phyloP scores from a whole-genome alignment of 106 monocot genomes.

The Posidonia australis region DNA sequence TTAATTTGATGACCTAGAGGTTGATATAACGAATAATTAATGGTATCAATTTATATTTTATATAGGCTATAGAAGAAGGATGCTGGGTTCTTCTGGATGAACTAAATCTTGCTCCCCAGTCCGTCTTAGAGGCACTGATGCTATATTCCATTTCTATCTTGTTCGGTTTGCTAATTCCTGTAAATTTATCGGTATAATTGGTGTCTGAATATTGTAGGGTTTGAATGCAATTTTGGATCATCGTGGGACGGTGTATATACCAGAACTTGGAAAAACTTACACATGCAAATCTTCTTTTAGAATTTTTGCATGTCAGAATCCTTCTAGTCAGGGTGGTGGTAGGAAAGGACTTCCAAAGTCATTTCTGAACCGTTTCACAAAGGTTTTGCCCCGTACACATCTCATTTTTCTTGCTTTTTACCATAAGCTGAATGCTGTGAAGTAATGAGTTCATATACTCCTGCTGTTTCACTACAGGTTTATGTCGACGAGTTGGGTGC shows the following conservation, averaged over 20 bases:
- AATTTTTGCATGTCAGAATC: slow-evolving; percentile 98
- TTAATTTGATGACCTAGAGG: not conserved
- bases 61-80: slow-evolving; percentile 79
- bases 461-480: slow-evolving; percentile 33
- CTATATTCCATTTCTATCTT: not conserved
- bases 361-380: slow-evolving; percentile 90
- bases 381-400: slow-evolving; percentile 26
- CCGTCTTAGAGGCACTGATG: slow-evolving; percentile 66
- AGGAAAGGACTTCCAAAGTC: slow-evolving; percentile 97
- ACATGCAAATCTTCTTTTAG: slow-evolving; percentile 76
- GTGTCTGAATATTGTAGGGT: slow-evolving; percentile 42
- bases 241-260: slow-evolving; percentile 90
- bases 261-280: slow-evolving; percentile 58
- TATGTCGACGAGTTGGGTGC: slow-evolving; percentile 76
- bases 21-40: not conserved
- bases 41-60: not conserved
- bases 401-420: not conserved
- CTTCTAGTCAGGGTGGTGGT: slow-evolving; percentile 87
- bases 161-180: not conserved
- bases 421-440: not conserved
- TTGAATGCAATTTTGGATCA: slow-evolving; percentile 95
- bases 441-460: not conserved
- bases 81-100: slow-evolving; percentile 96
- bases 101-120: slow-evolving; percentile 98
- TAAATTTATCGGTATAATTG: not conserved